These are phyloP conservation scores for Coriolopsis trogii DNA, from an alignment of 1,284 basidiomycete genomes.

Conservation along the genomic window DNA sequence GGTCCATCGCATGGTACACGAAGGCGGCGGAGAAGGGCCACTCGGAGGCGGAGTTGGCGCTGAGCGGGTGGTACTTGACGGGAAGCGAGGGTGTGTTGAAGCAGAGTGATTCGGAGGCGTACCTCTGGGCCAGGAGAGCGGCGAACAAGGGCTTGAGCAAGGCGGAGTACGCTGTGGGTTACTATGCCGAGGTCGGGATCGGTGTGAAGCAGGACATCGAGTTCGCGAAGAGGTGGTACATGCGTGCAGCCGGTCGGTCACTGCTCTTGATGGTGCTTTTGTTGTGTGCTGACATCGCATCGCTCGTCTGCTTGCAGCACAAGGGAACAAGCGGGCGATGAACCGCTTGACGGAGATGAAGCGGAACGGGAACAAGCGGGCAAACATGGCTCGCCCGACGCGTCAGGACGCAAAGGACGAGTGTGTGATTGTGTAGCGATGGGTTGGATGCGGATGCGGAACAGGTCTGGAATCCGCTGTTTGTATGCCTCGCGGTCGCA, in stretches of 20 bases:
- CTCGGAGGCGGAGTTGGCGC: constrained; percentile 91
- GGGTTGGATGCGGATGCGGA: not conserved
- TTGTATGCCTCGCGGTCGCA: constrained; percentile 3
- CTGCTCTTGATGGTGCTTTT: not conserved
- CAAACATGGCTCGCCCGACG: constrained; percentile 80
- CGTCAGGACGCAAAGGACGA: constrained; percentile 91
- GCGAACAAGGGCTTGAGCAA: constrained; percentile 93
- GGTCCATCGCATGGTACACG: constrained; percentile 98
- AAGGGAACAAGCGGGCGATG: constrained; percentile 96
- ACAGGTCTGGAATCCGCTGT: not conserved
- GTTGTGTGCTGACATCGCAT: not conserved
- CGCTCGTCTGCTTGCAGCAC: constrained; percentile 52
- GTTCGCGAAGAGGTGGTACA: constrained; percentile 98
- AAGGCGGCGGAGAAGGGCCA: constrained; percentile 96
- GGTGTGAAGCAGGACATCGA: constrained; percentile 96
- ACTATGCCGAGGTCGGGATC: constrained; percentile 98
- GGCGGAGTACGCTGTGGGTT: constrained; percentile 95
- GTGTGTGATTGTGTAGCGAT: constrained; percentile 80
- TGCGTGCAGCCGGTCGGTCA: constrained; percentile 89
- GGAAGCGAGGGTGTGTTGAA: constrained; percentile 95
- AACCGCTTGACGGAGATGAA: constrained; percentile 92
- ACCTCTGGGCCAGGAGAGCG: constrained; percentile 92
- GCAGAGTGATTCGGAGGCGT: constrained; percentile 97
- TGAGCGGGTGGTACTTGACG: constrained; percentile 98
- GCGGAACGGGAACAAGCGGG: constrained; percentile 72